phyloP scores from a whole-genome alignment of 2,329 filamentous ascomycete species.

The Cordyceps javanica region DNA sequence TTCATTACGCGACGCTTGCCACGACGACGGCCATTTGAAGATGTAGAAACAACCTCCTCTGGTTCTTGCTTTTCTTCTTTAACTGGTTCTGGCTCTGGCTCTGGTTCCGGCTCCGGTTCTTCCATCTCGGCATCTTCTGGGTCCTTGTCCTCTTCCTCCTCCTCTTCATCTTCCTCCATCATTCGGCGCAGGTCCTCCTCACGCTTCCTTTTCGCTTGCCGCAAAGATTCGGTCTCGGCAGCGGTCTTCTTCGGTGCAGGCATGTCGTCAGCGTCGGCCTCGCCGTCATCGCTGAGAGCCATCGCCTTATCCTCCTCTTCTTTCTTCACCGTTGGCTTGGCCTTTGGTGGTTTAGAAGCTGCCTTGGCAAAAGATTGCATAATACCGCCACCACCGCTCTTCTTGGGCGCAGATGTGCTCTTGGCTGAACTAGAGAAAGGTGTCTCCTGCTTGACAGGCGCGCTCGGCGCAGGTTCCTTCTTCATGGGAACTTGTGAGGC shows the following conservation, averaged over 20 bases:
- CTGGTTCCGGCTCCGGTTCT: constrained; percentile 33
- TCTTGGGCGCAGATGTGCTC: constrained; percentile 40
- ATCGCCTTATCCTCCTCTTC: constrained; percentile 22
- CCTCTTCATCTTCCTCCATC: constrained; percentile 49
- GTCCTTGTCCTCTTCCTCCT: constrained; percentile 50
- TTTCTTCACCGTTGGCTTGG: constrained; percentile 38
- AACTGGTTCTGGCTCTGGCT: constrained; percentile 23
- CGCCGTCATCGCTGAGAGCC: constrained; percentile 34
- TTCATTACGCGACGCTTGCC: constrained; percentile 77
- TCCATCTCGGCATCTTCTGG: constrained; percentile 31
- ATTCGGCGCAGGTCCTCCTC: constrained; percentile 34
- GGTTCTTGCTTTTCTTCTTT: constrained; percentile 37
- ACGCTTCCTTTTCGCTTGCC: constrained; percentile 29
- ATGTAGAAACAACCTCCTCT: constrained; percentile 47
- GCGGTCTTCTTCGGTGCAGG: constrained; percentile 22
- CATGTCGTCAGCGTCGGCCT: constrained; percentile 33
- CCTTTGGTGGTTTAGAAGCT: constrained; percentile 33
- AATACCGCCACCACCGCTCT: constrained; percentile 54
- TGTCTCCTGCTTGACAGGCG: constrained; percentile 19
- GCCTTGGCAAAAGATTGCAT: constrained; percentile 75
- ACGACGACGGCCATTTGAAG: constrained; percentile 57
- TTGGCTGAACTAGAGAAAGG: constrained; percentile 23
- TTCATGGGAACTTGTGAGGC: not conserved
- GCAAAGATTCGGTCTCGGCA: constrained; percentile 20
- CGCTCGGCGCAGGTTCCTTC: not conserved